These are phyloP conservation scores for Metrosideros polymorpha DNA, from an alignment of 441 rosid species.

Conservation along the genomic window DNA sequence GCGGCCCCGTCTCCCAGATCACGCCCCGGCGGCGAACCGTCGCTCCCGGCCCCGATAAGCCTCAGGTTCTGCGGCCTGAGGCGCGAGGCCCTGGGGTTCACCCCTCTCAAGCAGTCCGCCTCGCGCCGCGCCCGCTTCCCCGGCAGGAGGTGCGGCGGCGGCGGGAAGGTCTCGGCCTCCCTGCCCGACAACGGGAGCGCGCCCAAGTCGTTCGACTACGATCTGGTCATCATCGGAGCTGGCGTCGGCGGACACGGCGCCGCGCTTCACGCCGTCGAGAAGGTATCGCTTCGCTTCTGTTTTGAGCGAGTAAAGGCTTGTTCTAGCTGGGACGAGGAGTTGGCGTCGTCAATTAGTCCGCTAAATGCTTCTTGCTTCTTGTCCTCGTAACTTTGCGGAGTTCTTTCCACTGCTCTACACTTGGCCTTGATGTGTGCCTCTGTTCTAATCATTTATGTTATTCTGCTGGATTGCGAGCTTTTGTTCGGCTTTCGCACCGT, in stretches of 20 bases:
- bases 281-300: slow-evolving; percentile 28
- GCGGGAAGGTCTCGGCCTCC: slow-evolving; percentile 26
- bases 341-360: neutral
- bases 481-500: neutral
- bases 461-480: neutral
- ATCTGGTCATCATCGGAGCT: slow-evolving; percentile 90
- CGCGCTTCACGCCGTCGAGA: slow-evolving; percentile 93
- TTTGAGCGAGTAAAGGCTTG: neutral
- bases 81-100: slow-evolving; percentile 46
- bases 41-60: slow-evolving; percentile 29
- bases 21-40: neutral
- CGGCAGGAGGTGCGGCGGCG: neutral
- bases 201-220: slow-evolving; percentile 72
- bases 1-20: slow-evolving; percentile 17
- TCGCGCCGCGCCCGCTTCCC: slow-evolving; percentile 1
- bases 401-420: neutral
- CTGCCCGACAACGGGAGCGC: slow-evolving; percentile 44
- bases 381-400: neutral
- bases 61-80: slow-evolving; percentile 83
- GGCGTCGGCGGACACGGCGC: slow-evolving; percentile 99
- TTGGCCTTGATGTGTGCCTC: neutral
- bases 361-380: neutral
- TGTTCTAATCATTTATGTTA: neutral
- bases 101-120: slow-evolving; percentile 7
- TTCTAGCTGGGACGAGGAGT: neutral